Base-by-base conservation (phyloP, 2,329 filamentous ascomycete species). In the Cladosporium colombiae region DNA sequence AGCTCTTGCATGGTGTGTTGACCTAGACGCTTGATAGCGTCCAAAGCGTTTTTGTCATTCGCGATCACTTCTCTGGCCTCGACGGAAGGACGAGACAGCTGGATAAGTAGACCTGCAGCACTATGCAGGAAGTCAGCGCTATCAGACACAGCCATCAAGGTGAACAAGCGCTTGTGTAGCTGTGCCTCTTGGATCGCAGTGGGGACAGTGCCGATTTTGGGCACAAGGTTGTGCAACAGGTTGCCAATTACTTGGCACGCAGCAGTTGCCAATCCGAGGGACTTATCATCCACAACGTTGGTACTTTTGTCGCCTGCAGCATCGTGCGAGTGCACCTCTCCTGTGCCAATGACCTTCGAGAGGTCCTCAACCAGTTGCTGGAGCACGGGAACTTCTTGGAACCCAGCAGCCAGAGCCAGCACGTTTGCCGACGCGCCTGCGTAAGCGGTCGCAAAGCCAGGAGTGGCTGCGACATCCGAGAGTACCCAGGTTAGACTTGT, bases 161-260 rank as follows among this genome's bases (percentile, higher is more conserved):
- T 8, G 31, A 65, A 40, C 14, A 65, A 2, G 2, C 49, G 49
- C 27, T 44, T 27, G 33, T 65, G 25, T 0, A 60, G 31, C 25
- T 27, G 63, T 10, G 23, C 11, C 2, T 44, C 23, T 23, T 29
- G 33, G 16, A 65, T 56, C 8, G 25, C 27, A 6, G 44, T n/a
- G 8, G 44, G 37, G 31, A 44, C 18, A 7, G 10, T 40, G 23
- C 18, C 21, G 13, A 14, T 33, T 8, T 16, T 16, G 16, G 31
- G 35, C 7, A 40, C 21, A 13, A 40, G 10, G 21, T 40, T 44
- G 56, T 65, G 55, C 56, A 65, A 23, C 4, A 72, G 35, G 37
- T 76, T 76, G 13, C 74, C 74, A 10, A 74, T 31, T 7, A 74
- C 62, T 59, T 76, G 74, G 46, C 71, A 75, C 27, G 70, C 70